These are phyloP conservation scores for Calonectria pteridis DNA, from an alignment of 2,329 filamentous ascomycete genomes.

Conservation along the genomic window DNA sequence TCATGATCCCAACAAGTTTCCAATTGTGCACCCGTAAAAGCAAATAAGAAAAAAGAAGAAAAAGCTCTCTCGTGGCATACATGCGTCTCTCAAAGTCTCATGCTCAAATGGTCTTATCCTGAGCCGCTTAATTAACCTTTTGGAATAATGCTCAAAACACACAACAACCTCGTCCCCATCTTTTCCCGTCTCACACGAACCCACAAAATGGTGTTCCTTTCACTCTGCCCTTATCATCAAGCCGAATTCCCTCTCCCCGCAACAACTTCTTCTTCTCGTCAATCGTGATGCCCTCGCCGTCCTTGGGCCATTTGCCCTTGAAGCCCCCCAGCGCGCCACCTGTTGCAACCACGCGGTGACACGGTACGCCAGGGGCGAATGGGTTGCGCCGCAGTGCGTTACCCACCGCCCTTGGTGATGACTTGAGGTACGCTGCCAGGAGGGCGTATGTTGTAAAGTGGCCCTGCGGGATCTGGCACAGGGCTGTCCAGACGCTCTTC, in stretches of 20 bases:
- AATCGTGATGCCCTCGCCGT: constrained; percentile 72
- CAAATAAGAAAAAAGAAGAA: too few species aligned
- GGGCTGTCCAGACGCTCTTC: constrained; percentile 75
- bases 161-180: not conserved
- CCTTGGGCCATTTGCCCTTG: constrained; percentile 73
- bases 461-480: constrained; percentile 83
- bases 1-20: constrained; percentile 18
- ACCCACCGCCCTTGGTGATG: constrained; percentile 81
- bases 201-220: constrained; percentile 64
- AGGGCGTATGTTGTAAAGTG: constrained; percentile 83
- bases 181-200: constrained; percentile 30
- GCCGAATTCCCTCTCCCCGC: constrained; percentile 72
- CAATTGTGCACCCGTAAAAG: not conserved
- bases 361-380: constrained; percentile 85
- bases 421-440: constrained; percentile 75
- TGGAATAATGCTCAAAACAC: not conserved
- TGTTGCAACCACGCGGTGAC: constrained; percentile 83
- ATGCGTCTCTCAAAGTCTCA: not conserved
- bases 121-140: not conserved
- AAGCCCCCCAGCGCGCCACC: constrained; percentile 80
- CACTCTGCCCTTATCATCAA: constrained; percentile 71
- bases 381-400: constrained; percentile 84
- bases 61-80: constrained; percentile 9
- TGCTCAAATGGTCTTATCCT: not conserved
- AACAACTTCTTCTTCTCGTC: constrained; percentile 74